Evolutionary conservation across 148 eudicot genomes (phyloP).

Genomic region (Rhododendron ovatum): DNA sequence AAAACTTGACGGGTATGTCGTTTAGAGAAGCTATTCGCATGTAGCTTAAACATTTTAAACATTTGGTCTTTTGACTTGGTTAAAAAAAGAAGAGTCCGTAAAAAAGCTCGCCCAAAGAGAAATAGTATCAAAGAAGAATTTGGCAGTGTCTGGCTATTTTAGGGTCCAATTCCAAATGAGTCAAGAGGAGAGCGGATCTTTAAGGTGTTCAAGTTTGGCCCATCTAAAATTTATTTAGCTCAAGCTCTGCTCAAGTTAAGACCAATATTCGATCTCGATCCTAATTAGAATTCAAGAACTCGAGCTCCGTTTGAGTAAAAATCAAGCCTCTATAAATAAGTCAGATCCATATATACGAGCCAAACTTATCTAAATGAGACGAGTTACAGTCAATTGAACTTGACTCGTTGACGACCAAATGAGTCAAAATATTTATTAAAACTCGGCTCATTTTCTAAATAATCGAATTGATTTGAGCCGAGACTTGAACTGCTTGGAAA

Average conservation of each 20-base stretch:
- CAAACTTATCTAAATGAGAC: no score
- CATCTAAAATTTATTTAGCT: background rate
- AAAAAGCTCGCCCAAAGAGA: no score
- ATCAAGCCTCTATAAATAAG: background rate
- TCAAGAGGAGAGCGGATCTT: background rate
- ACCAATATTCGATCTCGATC: no score
- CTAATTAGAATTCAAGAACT: no score
- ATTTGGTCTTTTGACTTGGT: no score
- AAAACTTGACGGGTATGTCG: no score
- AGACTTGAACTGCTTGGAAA: background rate
- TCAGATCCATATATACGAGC: background rate
- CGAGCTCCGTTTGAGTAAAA: background rate
- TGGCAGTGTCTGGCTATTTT: no score
- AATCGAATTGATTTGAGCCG: no score
- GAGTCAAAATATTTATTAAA: background rate
- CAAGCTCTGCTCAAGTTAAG: no score
- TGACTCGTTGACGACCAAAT: background rate
- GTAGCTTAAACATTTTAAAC: no score
- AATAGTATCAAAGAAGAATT: background rate
- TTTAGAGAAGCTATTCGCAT: no score
- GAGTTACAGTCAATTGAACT: background rate
- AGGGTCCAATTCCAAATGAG: background rate
- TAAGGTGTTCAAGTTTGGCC: background rate
- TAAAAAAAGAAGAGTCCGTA: no score
- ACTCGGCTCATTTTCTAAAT: background rate